phyloP scores from a whole-genome alignment of 306 rosid genomes.

The Quercus parvula region DNA sequence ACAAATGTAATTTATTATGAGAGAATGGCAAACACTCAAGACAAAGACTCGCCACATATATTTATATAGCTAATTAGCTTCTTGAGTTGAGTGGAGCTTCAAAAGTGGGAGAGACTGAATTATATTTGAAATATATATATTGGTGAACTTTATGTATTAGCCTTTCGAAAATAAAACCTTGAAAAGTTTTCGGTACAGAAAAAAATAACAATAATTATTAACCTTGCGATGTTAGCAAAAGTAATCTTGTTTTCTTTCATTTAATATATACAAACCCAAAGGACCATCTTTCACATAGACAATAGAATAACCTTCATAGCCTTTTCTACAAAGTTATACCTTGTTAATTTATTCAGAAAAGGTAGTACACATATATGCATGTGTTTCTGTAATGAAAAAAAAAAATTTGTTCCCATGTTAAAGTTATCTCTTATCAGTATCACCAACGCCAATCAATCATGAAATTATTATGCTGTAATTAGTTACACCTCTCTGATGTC shows the following conservation, averaged over 20 bases:
- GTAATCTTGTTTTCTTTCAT: background rate
- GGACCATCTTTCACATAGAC: background rate
- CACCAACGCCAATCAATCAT: no score
- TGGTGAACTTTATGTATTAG: background rate
- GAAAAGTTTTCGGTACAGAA: conserved; percentile 7
- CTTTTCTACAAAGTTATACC: background rate
- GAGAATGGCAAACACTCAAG: background rate
- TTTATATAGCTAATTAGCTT: background rate
- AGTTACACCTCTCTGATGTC: no score
- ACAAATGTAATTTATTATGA: background rate
- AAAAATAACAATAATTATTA: background rate
- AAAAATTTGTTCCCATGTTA: no score
- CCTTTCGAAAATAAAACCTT: background rate
- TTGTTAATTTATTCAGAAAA: no score
- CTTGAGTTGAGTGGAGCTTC: conserved; percentile 23
- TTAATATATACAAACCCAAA: background rate
- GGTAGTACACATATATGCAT: background rate
- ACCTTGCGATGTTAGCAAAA: background rate
- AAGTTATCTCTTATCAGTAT: no score
- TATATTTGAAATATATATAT: background rate
- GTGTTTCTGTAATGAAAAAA: background rate
- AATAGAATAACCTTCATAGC: background rate
- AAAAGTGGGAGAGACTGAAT: background rate
- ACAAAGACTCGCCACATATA: background rate
- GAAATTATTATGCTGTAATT: no score